A percentile compares a stretch with the other conserved stretches of the same genome.
Evolutionary conservation across 345 rosid species (phyloP).

Genomic region (Salix koriyanagi): DNA sequence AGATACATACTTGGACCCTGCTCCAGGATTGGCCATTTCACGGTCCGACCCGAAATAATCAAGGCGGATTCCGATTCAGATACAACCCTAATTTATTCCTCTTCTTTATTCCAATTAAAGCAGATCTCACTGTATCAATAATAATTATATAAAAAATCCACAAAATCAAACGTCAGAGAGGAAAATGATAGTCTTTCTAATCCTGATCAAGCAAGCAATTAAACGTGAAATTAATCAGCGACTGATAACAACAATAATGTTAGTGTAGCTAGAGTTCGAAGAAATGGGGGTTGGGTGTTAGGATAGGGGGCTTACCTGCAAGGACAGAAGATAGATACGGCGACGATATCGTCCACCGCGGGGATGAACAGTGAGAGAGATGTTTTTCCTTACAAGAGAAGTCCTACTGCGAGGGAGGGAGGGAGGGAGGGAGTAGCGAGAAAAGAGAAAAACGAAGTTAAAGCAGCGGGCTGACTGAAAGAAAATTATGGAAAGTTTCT

Average conservation of each 20-base stretch:
- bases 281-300: background rate
- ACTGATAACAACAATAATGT: background rate
- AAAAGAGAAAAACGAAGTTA: background rate
- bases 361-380: background rate
- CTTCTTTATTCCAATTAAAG: background rate
- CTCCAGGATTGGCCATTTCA: conserved; percentile 90
- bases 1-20: conserved; percentile 68
- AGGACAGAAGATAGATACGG: conserved; percentile 12
- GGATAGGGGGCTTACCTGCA: conserved; percentile 7
- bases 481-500: background rate
- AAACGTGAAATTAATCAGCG: background rate
- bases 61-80: conserved; percentile 46
- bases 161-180: background rate
- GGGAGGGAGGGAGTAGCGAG: background rate
- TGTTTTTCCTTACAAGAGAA: background rate
- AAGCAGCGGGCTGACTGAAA: background rate
- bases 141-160: background rate
- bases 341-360: conserved; percentile 11
- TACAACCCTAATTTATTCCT: background rate
- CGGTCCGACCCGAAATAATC: conserved; percentile 34
- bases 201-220: conserved; percentile 8
- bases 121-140: conserved; percentile 9
- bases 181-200: background rate
- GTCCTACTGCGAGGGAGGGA: conserved; percentile 11
- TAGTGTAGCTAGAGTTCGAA: background rate